Conservation (phyloP, 352 stramenopile genomes). For the Pythium folliculosum region DNA sequence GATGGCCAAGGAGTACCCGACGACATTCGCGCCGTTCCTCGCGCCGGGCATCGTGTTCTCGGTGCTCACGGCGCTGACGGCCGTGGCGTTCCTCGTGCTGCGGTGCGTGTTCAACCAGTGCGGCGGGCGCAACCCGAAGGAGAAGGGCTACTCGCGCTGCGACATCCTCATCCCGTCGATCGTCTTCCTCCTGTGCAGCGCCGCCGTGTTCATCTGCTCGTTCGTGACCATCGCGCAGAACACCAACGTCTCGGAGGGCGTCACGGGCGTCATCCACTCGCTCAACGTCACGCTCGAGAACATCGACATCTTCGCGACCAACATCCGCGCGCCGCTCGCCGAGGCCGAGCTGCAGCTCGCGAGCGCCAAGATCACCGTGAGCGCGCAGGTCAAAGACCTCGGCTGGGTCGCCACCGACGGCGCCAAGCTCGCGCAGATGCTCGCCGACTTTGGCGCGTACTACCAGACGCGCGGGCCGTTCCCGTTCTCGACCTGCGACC, state of each 20-base stretch:
- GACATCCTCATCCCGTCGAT: conserved; percentile 68
- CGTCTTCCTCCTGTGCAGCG: conserved; percentile 61
- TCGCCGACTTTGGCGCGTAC: conserved; percentile 54
- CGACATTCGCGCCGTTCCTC: conserved; percentile 64
- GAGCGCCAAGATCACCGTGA: conserved; percentile 45
- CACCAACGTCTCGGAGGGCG: conserved; percentile 74
- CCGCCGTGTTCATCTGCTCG: conserved; percentile 82
- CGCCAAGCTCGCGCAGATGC: conserved; percentile 53
- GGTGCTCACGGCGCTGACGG: conserved; percentile 58
- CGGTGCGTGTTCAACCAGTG: conserved; percentile 84
- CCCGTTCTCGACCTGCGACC: conserved; percentile 49
- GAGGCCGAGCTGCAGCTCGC: conserved; percentile 43
- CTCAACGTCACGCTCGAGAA: conserved; percentile 75
- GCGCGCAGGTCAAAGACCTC: conserved; percentile 41
- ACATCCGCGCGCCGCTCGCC: conserved; percentile 57
- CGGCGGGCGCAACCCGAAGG: conserved; percentile 65
- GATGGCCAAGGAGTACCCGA: conserved; percentile 70
- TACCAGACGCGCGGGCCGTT: conserved; percentile 62
- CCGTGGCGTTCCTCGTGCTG: conserved; percentile 62
- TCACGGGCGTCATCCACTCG: conserved; percentile 64
- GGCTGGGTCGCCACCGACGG: conserved; percentile 56
- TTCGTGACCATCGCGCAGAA: conserved; percentile 76
- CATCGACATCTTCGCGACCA: conserved; percentile 70
- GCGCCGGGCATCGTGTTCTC: conserved; percentile 73
- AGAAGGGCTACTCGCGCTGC: conserved; percentile 83